phyloP scores from a whole-genome alignment of 1,284 basidiomycete species.

The Fomitopsis schrenkii region DNA sequence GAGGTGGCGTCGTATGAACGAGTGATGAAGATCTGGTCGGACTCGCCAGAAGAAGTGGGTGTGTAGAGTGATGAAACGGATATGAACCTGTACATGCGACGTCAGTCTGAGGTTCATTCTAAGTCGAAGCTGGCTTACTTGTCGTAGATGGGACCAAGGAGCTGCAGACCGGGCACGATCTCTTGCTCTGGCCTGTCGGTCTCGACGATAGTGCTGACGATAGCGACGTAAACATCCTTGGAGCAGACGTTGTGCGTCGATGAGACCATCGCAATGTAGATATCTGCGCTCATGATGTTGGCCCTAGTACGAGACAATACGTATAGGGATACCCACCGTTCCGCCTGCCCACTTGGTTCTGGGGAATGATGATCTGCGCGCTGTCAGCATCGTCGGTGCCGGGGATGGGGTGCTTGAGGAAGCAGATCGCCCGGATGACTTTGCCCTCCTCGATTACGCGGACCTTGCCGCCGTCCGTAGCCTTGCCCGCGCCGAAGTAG shows the following conservation, averaged over 20 bases:
- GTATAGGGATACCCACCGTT: constrained; percentile 66
- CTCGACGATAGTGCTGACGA: constrained; percentile 98
- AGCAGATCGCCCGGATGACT: constrained; percentile 96
- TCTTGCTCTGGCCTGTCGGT: constrained; percentile 92
- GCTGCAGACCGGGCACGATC: constrained; percentile 86
- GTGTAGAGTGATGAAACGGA: constrained; percentile 87
- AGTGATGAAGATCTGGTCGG: constrained; percentile 94
- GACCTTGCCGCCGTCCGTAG: constrained; percentile 69
- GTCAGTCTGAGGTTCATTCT: too few species aligned
- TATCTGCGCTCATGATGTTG: constrained; percentile 56
- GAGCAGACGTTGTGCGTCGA: constrained; percentile 97
- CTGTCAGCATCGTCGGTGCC: constrained; percentile 95
- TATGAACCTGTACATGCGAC: constrained; percentile 68
- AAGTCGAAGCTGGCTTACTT: constrained; percentile 62
- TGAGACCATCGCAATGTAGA: constrained; percentile 98
- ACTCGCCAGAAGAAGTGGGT: constrained; percentile 77
- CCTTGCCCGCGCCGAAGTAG: constrained; percentile 84
- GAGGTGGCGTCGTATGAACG: constrained; percentile 98
- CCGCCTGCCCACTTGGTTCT: constrained; percentile 93
- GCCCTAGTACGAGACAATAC: neutral
- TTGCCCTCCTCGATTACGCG: constrained; percentile 91
- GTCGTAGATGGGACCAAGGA: constrained; percentile 92
- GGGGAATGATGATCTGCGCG: constrained; percentile 97
- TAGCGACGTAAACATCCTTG: constrained; percentile 92
- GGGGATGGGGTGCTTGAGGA: constrained; percentile 98